phyloP scores from a whole-genome alignment of 2,329 filamentous ascomycete species.

The Calonectria pseudoreteaudii region DNA sequence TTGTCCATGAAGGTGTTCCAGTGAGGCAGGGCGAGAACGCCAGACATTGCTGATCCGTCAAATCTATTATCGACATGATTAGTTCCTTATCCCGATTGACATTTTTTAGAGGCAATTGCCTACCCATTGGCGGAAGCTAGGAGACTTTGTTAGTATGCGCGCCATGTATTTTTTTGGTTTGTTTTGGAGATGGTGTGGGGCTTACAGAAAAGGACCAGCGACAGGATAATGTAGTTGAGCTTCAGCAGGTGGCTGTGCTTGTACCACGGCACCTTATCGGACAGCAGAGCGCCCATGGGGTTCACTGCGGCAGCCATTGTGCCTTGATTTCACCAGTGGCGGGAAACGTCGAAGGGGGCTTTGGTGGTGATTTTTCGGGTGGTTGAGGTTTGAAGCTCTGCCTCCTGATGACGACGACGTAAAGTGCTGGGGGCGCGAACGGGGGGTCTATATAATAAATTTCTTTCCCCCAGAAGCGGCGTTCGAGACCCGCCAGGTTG shows the following conservation, averaged over 20 bases:
- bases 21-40: constrained; percentile 29
- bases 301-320: constrained; percentile 17
- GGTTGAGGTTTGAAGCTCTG: background rate
- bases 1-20: constrained; percentile 39
- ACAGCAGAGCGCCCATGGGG: background rate
- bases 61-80: background rate
- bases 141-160: background rate
- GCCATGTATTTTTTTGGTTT: background rate
- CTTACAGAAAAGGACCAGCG: constrained; percentile 32
- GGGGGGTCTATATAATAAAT: constrained; percentile 21
- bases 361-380: background rate
- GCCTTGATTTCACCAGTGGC: background rate
- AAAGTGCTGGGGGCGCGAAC: constrained; percentile 1
- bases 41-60: constrained; percentile 8
- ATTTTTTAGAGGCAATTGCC: background rate
- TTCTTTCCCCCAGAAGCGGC: constrained; percentile 5
- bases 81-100: background rate
- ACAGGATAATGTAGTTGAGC: constrained; percentile 32
- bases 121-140: constrained; percentile 31
- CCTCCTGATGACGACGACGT: background rate
- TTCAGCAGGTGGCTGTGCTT: constrained; percentile 26
- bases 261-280: constrained; percentile 29
- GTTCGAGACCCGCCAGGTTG: constrained; percentile 23
- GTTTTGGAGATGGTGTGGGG: background rate
- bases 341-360: background rate